These are phyloP conservation scores for Cicer chorassanicum DNA, from an alignment of 306 rosid species.

Conservation along the genomic window DNA sequence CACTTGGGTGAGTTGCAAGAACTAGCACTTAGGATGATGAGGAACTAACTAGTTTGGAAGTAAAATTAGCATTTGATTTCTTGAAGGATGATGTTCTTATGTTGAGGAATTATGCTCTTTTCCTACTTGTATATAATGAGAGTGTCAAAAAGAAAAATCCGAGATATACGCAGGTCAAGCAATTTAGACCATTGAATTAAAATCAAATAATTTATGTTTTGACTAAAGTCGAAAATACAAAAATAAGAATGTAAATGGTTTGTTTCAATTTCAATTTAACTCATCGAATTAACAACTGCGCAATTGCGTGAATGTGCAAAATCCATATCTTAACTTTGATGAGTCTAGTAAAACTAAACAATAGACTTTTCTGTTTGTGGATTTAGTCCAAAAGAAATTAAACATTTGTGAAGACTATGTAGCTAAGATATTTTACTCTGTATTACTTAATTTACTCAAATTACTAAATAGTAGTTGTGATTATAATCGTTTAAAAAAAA, in stretches of 20 bases:
- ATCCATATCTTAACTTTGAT: background rate
- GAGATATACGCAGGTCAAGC: background rate
- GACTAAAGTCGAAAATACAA: background rate
- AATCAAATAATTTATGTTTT: background rate
- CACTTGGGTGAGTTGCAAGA: constrained; percentile 87
- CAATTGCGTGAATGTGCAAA: background rate
- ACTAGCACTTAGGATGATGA: constrained; percentile 93
- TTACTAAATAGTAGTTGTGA: constrained; percentile 3
- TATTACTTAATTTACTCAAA: constrained; percentile 20
- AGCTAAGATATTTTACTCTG: background rate
- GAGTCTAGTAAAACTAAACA: constrained; percentile 47
- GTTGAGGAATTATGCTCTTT: constrained; percentile 37
- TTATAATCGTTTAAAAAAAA: constrained; percentile 37
- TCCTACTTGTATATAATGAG: constrained; percentile 52
- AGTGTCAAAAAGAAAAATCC: constrained; percentile 37
- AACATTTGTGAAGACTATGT: constrained; percentile 37
- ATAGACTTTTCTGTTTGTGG: constrained; percentile 48
- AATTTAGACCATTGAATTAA: background rate
- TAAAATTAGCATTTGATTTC: constrained; percentile 30
- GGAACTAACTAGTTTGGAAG: constrained; percentile 49
- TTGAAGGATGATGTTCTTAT: constrained; percentile 36
- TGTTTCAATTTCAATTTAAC: background rate
- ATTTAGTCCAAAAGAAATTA: constrained; percentile 47
- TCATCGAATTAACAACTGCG: background rate
- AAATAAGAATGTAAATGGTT: background rate